phyloP scores from a whole-genome alignment of 75 land plant genomes.

The Cunninghamia lanceolata region DNA sequence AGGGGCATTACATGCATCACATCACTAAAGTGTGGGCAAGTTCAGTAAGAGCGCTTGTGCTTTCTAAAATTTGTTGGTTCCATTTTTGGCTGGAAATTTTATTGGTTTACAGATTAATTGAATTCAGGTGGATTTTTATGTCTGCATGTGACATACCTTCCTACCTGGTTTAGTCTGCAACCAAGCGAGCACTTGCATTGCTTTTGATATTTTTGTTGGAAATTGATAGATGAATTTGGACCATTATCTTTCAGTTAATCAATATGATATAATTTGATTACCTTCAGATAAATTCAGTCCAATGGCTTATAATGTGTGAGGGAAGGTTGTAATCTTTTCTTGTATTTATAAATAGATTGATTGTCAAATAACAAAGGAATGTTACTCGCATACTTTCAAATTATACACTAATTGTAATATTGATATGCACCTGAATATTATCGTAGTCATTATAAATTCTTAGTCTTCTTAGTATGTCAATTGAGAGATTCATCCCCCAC shows the following conservation, averaged over 20 bases:
- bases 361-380: not conserved
- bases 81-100: not conserved
- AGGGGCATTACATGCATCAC: no score
- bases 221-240: not conserved
- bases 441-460: not conserved
- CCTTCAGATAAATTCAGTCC: not conserved
- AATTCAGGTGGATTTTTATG: not conserved
- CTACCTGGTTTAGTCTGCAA: not conserved
- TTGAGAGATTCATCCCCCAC: not conserved
- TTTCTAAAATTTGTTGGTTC: not conserved
- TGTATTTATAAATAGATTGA: not conserved
- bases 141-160: not conserved
- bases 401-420: not conserved
- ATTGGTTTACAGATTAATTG: not conserved
- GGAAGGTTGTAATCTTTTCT: not conserved
- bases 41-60: not conserved
- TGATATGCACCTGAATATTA: not conserved
- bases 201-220: not conserved
- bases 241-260: not conserved
- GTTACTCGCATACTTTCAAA: not conserved
- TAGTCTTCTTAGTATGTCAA: not conserved
- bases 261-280: not conserved
- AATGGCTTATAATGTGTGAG: not conserved
- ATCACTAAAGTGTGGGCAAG: not conserved
- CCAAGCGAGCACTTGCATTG: not conserved